phyloP scores from a whole-genome alignment of 305 asterid species.

The Lippia alba region DNA sequence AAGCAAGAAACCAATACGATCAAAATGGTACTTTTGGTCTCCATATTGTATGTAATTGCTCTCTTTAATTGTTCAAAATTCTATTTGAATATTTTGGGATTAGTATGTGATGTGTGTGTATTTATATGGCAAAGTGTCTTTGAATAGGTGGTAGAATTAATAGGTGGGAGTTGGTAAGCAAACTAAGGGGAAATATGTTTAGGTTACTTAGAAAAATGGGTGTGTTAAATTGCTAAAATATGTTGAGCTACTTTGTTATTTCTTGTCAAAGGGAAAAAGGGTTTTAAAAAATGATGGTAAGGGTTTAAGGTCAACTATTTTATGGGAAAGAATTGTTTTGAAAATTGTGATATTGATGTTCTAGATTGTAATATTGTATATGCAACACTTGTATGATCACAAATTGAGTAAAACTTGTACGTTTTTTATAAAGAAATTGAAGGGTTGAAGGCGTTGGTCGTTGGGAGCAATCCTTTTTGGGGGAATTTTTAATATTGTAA shows the following conservation, averaged over 20 bases:
- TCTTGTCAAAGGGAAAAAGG: slow-evolving; percentile 8
- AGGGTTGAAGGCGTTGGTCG: neutral
- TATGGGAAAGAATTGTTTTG: neutral
- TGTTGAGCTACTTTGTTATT: slow-evolving; percentile 38
- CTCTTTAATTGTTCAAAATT: neutral
- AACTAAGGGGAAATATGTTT: slow-evolving; percentile 31
- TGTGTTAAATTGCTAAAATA: slow-evolving; percentile 20
- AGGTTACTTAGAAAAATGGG: slow-evolving; percentile 29
- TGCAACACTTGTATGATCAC: slow-evolving; percentile 22
- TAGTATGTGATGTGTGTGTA: neutral
- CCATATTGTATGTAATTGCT: slow-evolving; percentile 3
- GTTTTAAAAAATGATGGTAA: neutral
- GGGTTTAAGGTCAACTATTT: neutral
- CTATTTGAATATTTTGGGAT: neutral
- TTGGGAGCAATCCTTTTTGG: neutral
- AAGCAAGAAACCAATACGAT: slow-evolving; percentile 33
- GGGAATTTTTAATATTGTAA: neutral
- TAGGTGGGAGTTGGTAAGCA: slow-evolving; percentile 53
- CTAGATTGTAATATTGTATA: neutral
- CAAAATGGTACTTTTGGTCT: slow-evolving; percentile 17
- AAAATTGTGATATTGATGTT: neutral
- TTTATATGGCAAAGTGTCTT: neutral
- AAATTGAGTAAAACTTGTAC: slow-evolving; percentile 3
- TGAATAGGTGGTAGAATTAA: slow-evolving; percentile 20
- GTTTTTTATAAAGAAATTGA: neutral